Evolutionary conservation across 2,329 filamentous ascomycete genomes (phyloP).

Genomic region (Cryphonectria carpinicola): DNA sequence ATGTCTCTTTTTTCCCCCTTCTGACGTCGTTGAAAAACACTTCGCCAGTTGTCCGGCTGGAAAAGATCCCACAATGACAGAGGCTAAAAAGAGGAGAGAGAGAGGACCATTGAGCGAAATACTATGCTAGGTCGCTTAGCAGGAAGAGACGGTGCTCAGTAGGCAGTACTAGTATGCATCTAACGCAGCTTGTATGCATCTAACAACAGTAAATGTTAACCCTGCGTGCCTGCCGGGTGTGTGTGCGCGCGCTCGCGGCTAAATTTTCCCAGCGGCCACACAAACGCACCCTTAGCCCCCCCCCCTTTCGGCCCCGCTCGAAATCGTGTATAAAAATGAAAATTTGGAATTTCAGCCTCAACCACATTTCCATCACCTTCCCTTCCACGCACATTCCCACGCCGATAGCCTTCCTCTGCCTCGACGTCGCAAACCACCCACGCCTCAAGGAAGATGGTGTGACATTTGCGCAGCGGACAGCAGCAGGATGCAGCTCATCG

Average conservation of each 20-base stretch:
- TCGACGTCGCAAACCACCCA: background rate
- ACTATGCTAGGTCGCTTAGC: background rate
- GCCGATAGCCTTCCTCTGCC: background rate
- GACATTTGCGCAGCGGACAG: background rate
- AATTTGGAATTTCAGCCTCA: slow-evolving; percentile 9
- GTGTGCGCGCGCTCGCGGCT: slow-evolving; percentile 4
- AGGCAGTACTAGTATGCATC: background rate
- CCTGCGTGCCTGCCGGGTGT: slow-evolving; percentile 1
- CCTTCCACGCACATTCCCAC: background rate
- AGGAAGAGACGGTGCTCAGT: no score
- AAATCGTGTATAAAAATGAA: background rate
- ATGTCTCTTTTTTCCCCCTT: background rate
- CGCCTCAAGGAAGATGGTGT: background rate
- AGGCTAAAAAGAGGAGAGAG: background rate
- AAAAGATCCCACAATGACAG: background rate
- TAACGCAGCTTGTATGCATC: background rate
- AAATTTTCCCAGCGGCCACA: slow-evolving; percentile 3
- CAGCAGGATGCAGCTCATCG: background rate
- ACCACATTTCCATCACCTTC: background rate
- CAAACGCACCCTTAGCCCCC: no score
- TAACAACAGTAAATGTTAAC: background rate
- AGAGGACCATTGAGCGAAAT: background rate
- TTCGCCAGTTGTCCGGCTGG: background rate
- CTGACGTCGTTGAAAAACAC: background rate
- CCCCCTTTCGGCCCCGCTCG: background rate